phyloP scores from a whole-genome alignment of 2,329 filamentous ascomycete genomes.

The Aspergillus tanneri region DNA sequence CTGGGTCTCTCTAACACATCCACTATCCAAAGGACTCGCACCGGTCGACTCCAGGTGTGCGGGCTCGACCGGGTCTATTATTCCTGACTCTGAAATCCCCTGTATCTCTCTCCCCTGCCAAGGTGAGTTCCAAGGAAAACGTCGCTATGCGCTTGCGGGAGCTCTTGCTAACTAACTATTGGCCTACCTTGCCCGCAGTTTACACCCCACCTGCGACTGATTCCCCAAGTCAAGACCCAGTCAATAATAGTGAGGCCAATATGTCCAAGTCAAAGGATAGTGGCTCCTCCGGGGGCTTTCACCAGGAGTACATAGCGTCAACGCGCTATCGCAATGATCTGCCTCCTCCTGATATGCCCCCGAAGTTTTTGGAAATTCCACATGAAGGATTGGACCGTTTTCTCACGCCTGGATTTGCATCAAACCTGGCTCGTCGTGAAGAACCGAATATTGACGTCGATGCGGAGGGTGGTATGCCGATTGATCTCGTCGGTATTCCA shows the following conservation, averaged over 20 bases:
- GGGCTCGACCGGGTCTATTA: conserved; percentile 3
- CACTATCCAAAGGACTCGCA: conserved; percentile 10
- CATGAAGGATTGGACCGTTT: conserved; percentile 90
- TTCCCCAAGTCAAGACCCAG: neutral
- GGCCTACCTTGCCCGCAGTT: conserved; percentile 5
- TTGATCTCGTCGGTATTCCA: conserved; percentile 91
- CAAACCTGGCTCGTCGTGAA: conserved; percentile 83
- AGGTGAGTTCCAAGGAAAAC: conserved; percentile 12
- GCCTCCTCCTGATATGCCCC: conserved; percentile 87
- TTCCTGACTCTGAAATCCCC: conserved; percentile 13
- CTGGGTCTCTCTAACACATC: conserved; percentile 6
- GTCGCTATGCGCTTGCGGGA: conserved; percentile 4
- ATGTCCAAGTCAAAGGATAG: conserved; percentile 45
- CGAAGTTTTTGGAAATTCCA: conserved; percentile 95
- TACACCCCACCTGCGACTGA: conserved; percentile 9
- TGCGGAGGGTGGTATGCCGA: conserved; percentile 95
- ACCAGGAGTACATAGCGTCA: conserved; percentile 96
- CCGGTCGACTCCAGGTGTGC: conserved; percentile 9
- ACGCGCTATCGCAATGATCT: conserved; percentile 95
- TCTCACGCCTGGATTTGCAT: conserved; percentile 85
- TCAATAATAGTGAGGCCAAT: neutral
- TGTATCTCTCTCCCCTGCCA: conserved; percentile 12
- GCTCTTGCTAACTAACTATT: conserved; percentile 11
- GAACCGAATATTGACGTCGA: conserved; percentile 95
- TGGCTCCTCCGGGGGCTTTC: conserved; percentile 52